Percentiles rank a stretch among this genome's conserved stretches.
Conservation (phyloP, 768 basidiomycete species). For the Mycena rosella region DNA sequence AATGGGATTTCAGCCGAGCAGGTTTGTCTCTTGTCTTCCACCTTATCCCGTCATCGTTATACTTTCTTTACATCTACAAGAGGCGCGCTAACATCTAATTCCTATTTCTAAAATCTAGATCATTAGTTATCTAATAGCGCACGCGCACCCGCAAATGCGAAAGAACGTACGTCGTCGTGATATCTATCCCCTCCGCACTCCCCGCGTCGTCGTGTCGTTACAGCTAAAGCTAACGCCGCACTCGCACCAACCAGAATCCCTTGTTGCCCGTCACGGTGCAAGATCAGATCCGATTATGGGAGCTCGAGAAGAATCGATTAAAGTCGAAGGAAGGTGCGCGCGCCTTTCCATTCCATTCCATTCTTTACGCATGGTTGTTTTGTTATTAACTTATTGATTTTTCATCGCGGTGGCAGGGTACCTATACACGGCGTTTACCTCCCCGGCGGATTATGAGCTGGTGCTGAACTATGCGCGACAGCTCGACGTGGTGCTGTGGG, state of each 20-base stretch:
- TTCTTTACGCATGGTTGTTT: constrained; percentile 33
- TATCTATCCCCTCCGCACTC: constrained; percentile 38
- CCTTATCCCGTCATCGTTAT: too few species aligned
- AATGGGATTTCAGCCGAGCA: constrained; percentile 98
- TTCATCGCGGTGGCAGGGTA: constrained; percentile 76
- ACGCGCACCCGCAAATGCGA: constrained; percentile 99
- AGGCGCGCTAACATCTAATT: constrained; percentile 29
- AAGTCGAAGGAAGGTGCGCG: constrained; percentile 86
- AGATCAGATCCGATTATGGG: constrained; percentile 98
- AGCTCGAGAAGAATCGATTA: constrained; percentile 93
- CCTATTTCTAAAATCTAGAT: constrained; percentile 70
- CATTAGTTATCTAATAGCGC: constrained; percentile 92
- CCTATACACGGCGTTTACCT: constrained; percentile 90
- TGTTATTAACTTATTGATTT: too few species aligned
- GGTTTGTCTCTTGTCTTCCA: constrained; percentile 62
- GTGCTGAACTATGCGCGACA: constrained; percentile 89
- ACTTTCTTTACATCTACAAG: too few species aligned
- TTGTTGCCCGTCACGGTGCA: constrained; percentile 97
- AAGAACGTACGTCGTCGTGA: constrained; percentile 86
- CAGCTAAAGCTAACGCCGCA: constrained; percentile 38
- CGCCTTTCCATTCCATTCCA: too few species aligned
- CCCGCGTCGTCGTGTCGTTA: constrained; percentile 39
- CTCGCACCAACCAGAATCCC: constrained; percentile 78
- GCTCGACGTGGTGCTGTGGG: constrained; percentile 87
- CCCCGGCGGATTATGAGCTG: constrained; percentile 88